Evolutionary conservation across 1,139 yeast genomes (phyloP).

Genomic region (Protomyces gravidus): DNA sequence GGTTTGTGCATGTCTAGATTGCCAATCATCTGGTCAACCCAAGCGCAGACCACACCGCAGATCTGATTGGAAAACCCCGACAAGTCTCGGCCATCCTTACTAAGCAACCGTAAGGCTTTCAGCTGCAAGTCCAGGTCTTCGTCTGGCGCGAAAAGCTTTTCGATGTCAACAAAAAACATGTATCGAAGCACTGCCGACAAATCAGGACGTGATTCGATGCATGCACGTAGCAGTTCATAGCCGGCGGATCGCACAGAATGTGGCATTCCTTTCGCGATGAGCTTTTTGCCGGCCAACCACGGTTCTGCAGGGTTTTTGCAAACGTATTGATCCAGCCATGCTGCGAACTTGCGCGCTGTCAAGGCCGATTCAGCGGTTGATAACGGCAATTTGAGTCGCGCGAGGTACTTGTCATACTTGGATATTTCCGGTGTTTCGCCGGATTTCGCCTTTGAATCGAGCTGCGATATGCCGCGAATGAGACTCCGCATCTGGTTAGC

Average conservation of each 20-base stretch:
- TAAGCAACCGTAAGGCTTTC: slow-evolving; percentile 50
- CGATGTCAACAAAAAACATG: slow-evolving; percentile 59
- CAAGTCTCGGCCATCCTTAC: slow-evolving; percentile 59
- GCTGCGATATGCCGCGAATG: slow-evolving; percentile 23
- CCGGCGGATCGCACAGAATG: slow-evolving; percentile 52
- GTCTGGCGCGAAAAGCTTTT: slow-evolving; percentile 46
- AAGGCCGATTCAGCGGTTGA: slow-evolving; percentile 8
- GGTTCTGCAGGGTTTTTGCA: slow-evolving; percentile 45
- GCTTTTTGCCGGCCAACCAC: slow-evolving; percentile 65
- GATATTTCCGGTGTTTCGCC: slow-evolving; percentile 6
- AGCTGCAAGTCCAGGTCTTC: slow-evolving; percentile 58
- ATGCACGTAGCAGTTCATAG: slow-evolving; percentile 51
- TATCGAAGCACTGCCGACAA: slow-evolving; percentile 47
- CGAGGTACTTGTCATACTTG: slow-evolving; percentile 25
- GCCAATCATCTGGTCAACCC: slow-evolving; percentile 15
- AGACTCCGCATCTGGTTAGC: background rate
- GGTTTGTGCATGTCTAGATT: slow-evolving; percentile 9
- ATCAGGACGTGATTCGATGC: slow-evolving; percentile 54
- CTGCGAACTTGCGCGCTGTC: slow-evolving; percentile 20
- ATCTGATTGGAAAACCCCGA: slow-evolving; percentile 27
- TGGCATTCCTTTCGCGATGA: slow-evolving; percentile 48
- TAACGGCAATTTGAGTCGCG: slow-evolving; percentile 19
- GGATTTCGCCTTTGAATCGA: slow-evolving; percentile 6
- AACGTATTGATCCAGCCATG: slow-evolving; percentile 9
- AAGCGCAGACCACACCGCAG: slow-evolving; percentile 36